Base-by-base conservation (phyloP, 1,139 yeast genomes). In the Eremothecium gossypii region DNA sequence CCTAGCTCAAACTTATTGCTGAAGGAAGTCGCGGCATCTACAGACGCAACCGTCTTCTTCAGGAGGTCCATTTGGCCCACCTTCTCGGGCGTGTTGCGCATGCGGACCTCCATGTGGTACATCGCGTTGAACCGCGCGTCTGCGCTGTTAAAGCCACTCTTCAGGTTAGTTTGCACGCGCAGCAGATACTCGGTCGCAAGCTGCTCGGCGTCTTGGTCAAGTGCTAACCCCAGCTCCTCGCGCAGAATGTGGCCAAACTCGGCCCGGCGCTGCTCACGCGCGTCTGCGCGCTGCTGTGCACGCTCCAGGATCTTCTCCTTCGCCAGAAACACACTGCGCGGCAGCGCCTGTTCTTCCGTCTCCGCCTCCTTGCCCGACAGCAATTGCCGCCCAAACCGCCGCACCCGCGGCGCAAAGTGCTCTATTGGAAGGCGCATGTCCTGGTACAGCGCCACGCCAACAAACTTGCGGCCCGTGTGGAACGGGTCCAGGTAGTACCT, bases 401-500 rank as follows among this genome's bases (percentile, higher is more conserved):
- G 77, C 26, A 76, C 70, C 40, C 91, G 74, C 39, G 97, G 96
- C 26, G 73, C 81, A 63, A 89, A 89, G 61, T 91, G 97, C 8
- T 93, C 85, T 8, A 86, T 78, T 30, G 98, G 98, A 38, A 91
- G 72, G 45, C 70, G 66, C 36, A 76, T 66, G 4, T 79, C 82
- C 49, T 73, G 72, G 38, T 69, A 69, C 46, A 91, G 71, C 1
- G 95, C 89, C 41, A 91, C 79, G 33, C 98, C 98, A 44, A 87
- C 86, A 58, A 84, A 84, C 61, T 82, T 83, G 63, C 97, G 77
- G 59, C 79, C 76, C 35, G 97, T 96, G 59, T 91, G 98, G 71
- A 89, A 89, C n/a, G 98, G 98, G 67, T 91, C 96, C 50, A 79
- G 69, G 63, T 91, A 91, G 66, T 77, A 91, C 51, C 94, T 76